Conservation (phyloP, 352 stramenopile genomes). For the Phytophthora melonis region DNA sequence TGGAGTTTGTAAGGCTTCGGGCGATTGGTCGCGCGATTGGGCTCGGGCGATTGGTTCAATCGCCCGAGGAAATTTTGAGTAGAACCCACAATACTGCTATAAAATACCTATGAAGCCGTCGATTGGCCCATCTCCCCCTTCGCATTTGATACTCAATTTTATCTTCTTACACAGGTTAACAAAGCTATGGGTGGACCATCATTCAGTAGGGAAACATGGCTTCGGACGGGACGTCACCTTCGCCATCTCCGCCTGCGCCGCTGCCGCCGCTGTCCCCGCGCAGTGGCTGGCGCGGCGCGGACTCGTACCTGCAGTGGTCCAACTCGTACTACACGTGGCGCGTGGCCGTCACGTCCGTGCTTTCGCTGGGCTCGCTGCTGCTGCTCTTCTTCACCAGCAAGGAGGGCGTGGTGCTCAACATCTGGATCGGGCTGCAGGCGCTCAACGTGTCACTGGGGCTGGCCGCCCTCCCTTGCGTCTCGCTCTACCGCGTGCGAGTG, state of each 20-base stretch:
- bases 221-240: background rate
- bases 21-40: no score
- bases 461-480: conserved; percentile 54
- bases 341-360: conserved; percentile 56
- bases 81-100: no score
- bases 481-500: conserved; percentile 48
- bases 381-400: conserved; percentile 51
- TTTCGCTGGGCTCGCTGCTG: conserved; percentile 53
- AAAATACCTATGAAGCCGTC: no score
- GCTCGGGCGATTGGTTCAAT: no score
- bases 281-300: conserved; percentile 43
- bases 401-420: conserved; percentile 44
- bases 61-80: no score
- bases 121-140: background rate
- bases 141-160: no score
- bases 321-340: conserved; percentile 81
- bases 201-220: conserved; percentile 17
- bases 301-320: conserved; percentile 63
- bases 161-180: no score
- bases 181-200: background rate
- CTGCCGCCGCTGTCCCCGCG: conserved; percentile 5
- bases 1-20: no score
- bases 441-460: conserved; percentile 70
- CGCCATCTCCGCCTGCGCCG: conserved; percentile 1
- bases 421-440: conserved; percentile 61